phyloP scores from a whole-genome alignment of 129 eudicot species.

The Tagetes erecta region DNA sequence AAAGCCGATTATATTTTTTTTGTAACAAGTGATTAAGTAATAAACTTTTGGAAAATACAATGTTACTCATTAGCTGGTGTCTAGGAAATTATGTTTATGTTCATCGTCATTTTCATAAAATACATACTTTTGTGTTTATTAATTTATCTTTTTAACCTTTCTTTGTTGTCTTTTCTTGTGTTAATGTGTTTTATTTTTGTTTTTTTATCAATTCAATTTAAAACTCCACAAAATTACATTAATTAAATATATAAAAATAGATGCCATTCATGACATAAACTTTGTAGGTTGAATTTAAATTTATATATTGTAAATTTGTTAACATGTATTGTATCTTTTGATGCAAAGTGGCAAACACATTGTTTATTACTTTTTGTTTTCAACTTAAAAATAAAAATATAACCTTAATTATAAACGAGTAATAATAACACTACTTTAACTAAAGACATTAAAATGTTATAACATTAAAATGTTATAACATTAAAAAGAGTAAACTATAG shows the following conservation, averaged over 20 bases:
- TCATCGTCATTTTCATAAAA: constrained; percentile 20
- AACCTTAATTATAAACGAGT: too few species aligned
- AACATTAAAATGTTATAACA: too few species aligned
- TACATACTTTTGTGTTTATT: constrained; percentile 1
- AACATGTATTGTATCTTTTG: not conserved
- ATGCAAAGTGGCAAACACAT: not conserved
- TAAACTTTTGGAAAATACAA: constrained; percentile 22
- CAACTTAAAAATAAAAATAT: too few species aligned
- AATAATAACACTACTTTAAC: too few species aligned
- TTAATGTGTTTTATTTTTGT: not conserved
- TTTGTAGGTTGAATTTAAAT: not conserved
- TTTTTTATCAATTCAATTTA: constrained; percentile 2
- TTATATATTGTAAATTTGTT: not conserved
- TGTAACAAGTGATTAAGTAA: constrained; percentile 18
- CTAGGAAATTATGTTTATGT: constrained; percentile 33
- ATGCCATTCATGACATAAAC: not conserved
- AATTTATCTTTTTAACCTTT: not conserved
- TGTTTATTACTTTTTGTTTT: too few species aligned
- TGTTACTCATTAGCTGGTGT: constrained; percentile 22
- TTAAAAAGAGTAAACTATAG: too few species aligned
- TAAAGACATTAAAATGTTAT: too few species aligned
- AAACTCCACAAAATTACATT: not conserved
- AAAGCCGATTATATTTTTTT: not conserved
- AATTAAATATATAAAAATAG: not conserved
- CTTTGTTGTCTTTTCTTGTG: not conserved